Conservation (phyloP, 1,284 basidiomycete genomes). For the Ustilago esculenta region DNA sequence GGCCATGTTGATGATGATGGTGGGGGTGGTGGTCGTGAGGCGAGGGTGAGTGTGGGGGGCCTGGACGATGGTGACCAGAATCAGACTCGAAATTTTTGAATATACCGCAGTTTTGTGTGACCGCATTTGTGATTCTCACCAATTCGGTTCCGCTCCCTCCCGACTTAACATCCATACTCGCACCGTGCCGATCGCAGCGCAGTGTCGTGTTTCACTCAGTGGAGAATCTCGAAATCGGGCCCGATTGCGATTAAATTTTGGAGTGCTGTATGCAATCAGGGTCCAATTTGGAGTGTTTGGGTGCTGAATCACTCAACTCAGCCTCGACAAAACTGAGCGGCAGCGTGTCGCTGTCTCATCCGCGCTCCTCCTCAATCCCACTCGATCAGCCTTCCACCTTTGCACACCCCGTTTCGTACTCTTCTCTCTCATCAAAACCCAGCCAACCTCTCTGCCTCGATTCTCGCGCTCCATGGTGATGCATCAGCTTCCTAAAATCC, state of each 20-base stretch:
- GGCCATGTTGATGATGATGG: constrained; percentile 18
- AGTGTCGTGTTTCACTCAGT: background rate
- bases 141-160: constrained; percentile 1
- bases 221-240: background rate
- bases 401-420: background rate
- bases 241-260: constrained; percentile 1
- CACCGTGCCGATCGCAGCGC: background rate
- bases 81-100: background rate
- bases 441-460: no score
- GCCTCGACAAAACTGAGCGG: constrained; percentile 9
- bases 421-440: no score
- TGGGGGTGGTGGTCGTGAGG: constrained; percentile 11
- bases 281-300: no score
- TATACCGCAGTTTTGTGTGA: constrained; percentile 4
- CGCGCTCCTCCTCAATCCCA: background rate
- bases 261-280: constrained; percentile 14
- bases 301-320: no score
- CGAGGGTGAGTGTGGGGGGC: background rate
- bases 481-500: no score
- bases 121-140: no score
- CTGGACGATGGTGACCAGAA: constrained; percentile 6
- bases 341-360: constrained; percentile 14
- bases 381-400: no score
- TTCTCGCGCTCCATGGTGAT: no score
- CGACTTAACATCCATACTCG: no score